Base-by-base conservation (phyloP, 23 red algal genomes). In the Gracilaria caudata region DNA sequence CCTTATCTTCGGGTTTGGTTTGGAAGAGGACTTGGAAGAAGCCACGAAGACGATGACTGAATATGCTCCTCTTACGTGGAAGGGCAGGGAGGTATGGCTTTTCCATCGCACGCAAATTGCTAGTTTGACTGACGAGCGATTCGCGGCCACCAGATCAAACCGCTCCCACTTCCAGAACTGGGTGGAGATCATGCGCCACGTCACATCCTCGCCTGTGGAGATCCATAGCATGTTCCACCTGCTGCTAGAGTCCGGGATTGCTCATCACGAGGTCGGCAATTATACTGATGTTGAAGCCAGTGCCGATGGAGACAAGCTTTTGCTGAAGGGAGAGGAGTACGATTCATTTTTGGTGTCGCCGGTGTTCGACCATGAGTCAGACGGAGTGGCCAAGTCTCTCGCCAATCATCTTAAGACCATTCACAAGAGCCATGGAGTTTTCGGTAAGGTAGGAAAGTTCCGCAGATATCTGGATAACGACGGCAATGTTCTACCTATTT, bases 171-270 rank as follows among this genome's bases (percentile, higher is more conserved):
- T 87, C 28, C 23, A 68, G 20, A 73, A 63, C 66, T 57, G 72
- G 29, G 51, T 20, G 2, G 32, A 77, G 49, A 57, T 87, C 20
- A 87, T 87, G 83, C 39, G 39, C 24, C 51, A 76, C 17, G 83
- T 87, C n/a, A 76, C 68, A 5, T 26, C 83, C 26, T 76, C 83
- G 4, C 83, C 83, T 4, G 43, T 51, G 16, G 83, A 87, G 30
- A 75, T 87, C 17, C 83, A 87, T 21, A 87, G 83, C 83, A 87
- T 87, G 83, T 41, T 87, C 21, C 65, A 76, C 26, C 11, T 87
- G 32, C 53, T 87, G 13, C 36, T 87, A 3, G 66, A 87, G 30
- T 44, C 68, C 17, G 83, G 83, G n/a, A 87, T 87, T 64, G 83
- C 72, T 14, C n/a, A 51, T 3, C 46, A 76, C 63, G 83, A 38